Evolutionary conservation across 2,329 filamentous ascomycete species (phyloP).

Genomic region (Alternaria sp.): DNA sequence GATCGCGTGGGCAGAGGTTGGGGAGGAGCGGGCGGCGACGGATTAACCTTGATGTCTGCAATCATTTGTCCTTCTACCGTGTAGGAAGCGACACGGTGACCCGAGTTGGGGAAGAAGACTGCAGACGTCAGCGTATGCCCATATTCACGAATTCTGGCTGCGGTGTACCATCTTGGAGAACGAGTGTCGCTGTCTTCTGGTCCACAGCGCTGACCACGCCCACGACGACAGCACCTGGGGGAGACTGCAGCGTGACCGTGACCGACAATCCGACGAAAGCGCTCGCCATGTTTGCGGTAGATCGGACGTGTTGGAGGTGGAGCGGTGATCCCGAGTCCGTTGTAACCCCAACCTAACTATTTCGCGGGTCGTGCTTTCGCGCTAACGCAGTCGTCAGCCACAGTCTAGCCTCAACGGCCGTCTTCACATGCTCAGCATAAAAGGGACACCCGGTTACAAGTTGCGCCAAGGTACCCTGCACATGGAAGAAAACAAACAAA

Average conservation of each 20-base stretch:
- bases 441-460: background rate
- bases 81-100: constrained; percentile 60
- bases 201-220: constrained; percentile 75
- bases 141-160: background rate
- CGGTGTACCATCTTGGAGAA: constrained; percentile 70
- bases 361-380: constrained; percentile 10
- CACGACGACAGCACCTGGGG: constrained; percentile 68
- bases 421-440: constrained; percentile 5
- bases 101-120: constrained; percentile 63
- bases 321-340: constrained; percentile 4
- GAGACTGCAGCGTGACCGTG: constrained; percentile 72
- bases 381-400: constrained; percentile 7
- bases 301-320: constrained; percentile 8
- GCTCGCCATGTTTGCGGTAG: constrained; percentile 59
- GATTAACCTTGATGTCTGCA: constrained; percentile 62
- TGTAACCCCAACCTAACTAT: constrained; percentile 8
- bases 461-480: background rate
- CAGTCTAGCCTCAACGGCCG: constrained; percentile 5
- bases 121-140: constrained; percentile 4
- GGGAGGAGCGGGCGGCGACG: constrained; percentile 28
- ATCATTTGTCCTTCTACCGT: constrained; percentile 65
- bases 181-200: constrained; percentile 66
- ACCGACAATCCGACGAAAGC: constrained; percentile 80
- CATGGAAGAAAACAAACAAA: background rate
- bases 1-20: constrained; percentile 24